Conservation (phyloP, 768 basidiomycete genomes). For the Leucocoprinus sp. region DNA sequence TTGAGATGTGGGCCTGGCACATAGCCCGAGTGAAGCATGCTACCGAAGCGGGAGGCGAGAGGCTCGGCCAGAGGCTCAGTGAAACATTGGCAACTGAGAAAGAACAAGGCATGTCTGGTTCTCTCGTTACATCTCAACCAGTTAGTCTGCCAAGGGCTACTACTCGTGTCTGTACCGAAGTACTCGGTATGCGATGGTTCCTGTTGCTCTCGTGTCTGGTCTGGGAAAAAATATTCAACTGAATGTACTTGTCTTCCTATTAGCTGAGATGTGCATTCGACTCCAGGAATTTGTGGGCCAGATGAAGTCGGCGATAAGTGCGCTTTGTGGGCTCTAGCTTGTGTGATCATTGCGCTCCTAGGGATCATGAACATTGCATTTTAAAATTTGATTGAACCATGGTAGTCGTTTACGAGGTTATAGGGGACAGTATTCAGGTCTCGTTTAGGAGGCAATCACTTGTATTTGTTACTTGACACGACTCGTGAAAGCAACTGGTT, state of each 20-base stretch:
- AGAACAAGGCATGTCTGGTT: constrained; percentile 40
- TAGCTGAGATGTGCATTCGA: constrained; percentile 3
- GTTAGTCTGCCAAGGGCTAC: not conserved
- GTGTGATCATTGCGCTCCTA: too few species aligned
- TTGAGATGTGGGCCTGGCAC: constrained; percentile 37
- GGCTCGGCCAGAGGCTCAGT: constrained; percentile 28
- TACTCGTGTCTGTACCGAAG: constrained; percentile 2
- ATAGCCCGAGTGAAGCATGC: constrained; percentile 30
- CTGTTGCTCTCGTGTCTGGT: not conserved
- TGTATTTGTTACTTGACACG: too few species aligned
- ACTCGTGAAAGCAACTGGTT: too few species aligned
- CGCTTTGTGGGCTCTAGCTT: constrained; percentile 2
- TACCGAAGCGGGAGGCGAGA: constrained; percentile 23
- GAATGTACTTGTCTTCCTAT: constrained; percentile 10
- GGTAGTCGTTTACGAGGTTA: too few species aligned
- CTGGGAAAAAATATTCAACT: constrained; percentile 2
- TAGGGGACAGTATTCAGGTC: too few species aligned
- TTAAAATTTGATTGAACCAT: too few species aligned
- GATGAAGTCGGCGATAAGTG: constrained; percentile 1
- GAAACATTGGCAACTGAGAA: constrained; percentile 30
- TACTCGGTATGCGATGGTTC: constrained; percentile 20
- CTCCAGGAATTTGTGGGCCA: not conserved
- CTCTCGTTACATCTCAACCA: constrained; percentile 15
- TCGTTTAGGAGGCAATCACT: too few species aligned
- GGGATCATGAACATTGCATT: too few species aligned